Evolutionary conservation across 192 early-diverging fungal genomes (phyloP).

Genomic region (Coemansia sp.): DNA sequence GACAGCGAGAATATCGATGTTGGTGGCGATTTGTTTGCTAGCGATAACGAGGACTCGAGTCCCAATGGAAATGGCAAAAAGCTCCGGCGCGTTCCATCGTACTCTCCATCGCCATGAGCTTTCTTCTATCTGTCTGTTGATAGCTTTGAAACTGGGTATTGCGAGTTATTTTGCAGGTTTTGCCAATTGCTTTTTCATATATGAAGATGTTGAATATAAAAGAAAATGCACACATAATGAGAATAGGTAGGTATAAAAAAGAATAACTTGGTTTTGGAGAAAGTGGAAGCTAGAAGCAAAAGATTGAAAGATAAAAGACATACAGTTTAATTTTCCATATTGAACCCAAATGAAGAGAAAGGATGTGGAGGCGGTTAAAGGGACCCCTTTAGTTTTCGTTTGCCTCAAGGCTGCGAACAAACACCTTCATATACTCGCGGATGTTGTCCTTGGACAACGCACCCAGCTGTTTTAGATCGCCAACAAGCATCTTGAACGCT

Average conservation of each 20-base stretch:
- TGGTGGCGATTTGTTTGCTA: constrained; percentile 22
- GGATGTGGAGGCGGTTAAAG: background rate
- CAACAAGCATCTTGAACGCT: constrained; percentile 19
- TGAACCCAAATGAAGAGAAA: background rate
- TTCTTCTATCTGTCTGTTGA: too few relatives aligned
- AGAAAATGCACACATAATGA: too few relatives aligned
- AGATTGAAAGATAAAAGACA: too few relatives aligned
- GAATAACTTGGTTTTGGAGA: too few relatives aligned
- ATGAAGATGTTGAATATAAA: too few relatives aligned
- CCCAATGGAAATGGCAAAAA: background rate
- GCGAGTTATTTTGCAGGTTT: too few relatives aligned
- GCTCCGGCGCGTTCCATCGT: constrained; percentile 24
- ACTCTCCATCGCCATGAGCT: constrained; percentile 20
- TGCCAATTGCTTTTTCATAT: too few relatives aligned
- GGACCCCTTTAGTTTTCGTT: background rate
- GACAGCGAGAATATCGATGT: constrained; percentile 36
- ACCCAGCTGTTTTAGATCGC: constrained; percentile 34
- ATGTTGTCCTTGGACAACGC: constrained; percentile 38
- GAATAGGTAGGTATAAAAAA: too few relatives aligned
- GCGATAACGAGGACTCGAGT: constrained; percentile 5
- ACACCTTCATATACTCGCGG: constrained; percentile 28
- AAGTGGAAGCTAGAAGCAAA: too few relatives aligned
- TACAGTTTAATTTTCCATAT: too few relatives aligned
- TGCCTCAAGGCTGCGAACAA: constrained; percentile 32
- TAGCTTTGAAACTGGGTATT: too few relatives aligned